A percentile compares a stretch with the other conserved stretches of the same genome.
phyloP scores from a whole-genome alignment of 139 green algal species.

The Monoraphidium neglectum region DNA sequence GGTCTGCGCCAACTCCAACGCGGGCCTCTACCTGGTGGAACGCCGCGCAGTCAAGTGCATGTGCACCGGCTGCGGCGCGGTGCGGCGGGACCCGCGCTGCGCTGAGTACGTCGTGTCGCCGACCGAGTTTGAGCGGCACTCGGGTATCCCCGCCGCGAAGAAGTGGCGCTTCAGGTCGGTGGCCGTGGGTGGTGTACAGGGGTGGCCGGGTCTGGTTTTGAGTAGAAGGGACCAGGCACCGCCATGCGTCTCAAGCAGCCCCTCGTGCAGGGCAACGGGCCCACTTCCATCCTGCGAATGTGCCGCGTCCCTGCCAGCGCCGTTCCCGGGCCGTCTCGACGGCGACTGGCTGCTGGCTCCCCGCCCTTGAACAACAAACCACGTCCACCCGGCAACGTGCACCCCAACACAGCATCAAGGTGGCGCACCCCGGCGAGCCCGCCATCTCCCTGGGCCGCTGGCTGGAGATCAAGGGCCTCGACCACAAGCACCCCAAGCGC shows the following conservation, averaged over 20 bases:
- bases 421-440: conserved; percentile 20
- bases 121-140: conserved; percentile 78
- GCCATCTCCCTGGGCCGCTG: conserved; percentile 42
- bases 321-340: too few relatives aligned
- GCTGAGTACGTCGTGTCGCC: conserved; percentile 46
- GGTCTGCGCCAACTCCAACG: conserved; percentile 35
- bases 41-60: conserved; percentile 25
- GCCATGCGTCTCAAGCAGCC: too few relatives aligned
- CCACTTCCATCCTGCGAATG: too few relatives aligned
- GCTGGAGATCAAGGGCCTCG: conserved; percentile 37
- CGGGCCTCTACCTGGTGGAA: conserved; percentile 29
- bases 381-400: too few relatives aligned
- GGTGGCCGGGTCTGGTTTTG: too few relatives aligned
- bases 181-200: too few relatives aligned
- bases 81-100: neutral
- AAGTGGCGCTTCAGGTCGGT: conserved; percentile 78
- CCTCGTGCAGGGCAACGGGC: too few relatives aligned
- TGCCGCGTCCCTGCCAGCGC: too few relatives aligned
- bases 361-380: too few relatives aligned
- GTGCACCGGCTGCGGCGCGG: conserved; percentile 12
- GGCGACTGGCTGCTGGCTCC: too few relatives aligned
- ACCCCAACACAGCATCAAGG: conserved; percentile 25
- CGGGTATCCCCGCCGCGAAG: conserved; percentile 65
- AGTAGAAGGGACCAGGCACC: too few relatives aligned
- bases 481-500: neutral